Evolutionary conservation across 179 eudicot species (phyloP), one percentile per base, ranked within the genome.

Genomic region (Nepenthes alata): DNA sequence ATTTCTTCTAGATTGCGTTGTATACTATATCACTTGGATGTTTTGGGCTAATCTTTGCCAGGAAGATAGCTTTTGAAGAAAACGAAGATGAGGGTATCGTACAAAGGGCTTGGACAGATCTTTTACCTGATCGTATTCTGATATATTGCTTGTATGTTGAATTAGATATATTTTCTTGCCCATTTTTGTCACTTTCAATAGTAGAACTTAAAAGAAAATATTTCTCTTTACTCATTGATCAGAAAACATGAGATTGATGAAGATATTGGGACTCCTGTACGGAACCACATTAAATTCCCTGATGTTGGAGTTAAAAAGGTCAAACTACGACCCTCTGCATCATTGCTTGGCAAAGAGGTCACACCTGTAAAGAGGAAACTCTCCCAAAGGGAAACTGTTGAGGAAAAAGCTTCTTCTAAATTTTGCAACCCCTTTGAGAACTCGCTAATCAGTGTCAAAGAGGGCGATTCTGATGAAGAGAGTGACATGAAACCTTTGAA

Each of bases 81-180:
- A 55, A 72, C 15, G 76, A 58, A 56, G 78, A 66, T 34, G 58
- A 51, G 64, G 69, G 57, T 15, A 54, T 69, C 56, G 37, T 47
- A 5, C 82, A 72, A 79, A 85, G 97, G 79, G 97, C 96, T 56
- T 91, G 97, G 97, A 81, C 73, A 67, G 78, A 66, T 70, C 91
- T 91, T 60, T 75, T 91, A 78, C 81, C 74, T 34, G 79, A 80
- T 36, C 88, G 96, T 41, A 76, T 88, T 60, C 78, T 91, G 75
- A 88, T 88, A 58, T 91, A 91, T 74, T 91, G 97, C 80, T 57
- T 82, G 97, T 91, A 79, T 69, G 90, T 78, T 55, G n/a, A 45
- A 50, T 36, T 13, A 25, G 25, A 25, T 25, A 25, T 39, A 25
- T 55, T 39, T 50, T 35, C 8, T 57, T 55, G 14, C 58, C 5